Conservation (phyloP, 352 stramenopile species). For the Globisporangium cederbergense region DNA sequence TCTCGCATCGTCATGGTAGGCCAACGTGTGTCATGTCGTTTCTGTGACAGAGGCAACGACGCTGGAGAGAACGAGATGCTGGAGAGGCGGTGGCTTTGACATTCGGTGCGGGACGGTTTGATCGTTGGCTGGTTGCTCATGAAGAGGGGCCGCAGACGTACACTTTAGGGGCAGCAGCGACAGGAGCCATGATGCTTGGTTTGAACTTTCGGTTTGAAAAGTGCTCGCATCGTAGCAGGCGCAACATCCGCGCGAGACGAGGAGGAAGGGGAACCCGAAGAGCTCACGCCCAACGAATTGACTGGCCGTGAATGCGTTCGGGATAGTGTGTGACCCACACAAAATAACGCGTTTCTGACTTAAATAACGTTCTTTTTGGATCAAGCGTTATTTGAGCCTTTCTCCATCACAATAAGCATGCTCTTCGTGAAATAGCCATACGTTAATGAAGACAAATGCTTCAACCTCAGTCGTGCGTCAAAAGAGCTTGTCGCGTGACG, state of each 20-base stretch:
- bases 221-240: conserved; percentile 25
- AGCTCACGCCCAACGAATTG: conserved; percentile 24
- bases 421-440: not conserved
- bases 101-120: not conserved
- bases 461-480: conserved; percentile 1
- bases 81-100: not conserved
- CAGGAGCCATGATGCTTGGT: conserved; percentile 71
- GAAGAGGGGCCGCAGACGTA: conserved; percentile 42
- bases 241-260: not conserved
- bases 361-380: not conserved
- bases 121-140: not conserved
- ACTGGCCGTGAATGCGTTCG: conserved; percentile 24
- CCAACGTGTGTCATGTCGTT: not conserved
- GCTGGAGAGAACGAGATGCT: not conserved
- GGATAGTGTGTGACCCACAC: conserved; percentile 1
- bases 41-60: not conserved
- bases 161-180: conserved; percentile 70
- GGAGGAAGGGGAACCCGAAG: not conserved
- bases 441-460: not conserved
- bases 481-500: not conserved
- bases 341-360: not conserved
- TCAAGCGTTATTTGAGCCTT: not conserved
- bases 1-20: not conserved
- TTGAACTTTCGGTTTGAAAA: conserved; percentile 89
- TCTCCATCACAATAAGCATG: not conserved